Evolutionary conservation across 345 rosid species (phyloP).

Genomic region (Citrus maxima): DNA sequence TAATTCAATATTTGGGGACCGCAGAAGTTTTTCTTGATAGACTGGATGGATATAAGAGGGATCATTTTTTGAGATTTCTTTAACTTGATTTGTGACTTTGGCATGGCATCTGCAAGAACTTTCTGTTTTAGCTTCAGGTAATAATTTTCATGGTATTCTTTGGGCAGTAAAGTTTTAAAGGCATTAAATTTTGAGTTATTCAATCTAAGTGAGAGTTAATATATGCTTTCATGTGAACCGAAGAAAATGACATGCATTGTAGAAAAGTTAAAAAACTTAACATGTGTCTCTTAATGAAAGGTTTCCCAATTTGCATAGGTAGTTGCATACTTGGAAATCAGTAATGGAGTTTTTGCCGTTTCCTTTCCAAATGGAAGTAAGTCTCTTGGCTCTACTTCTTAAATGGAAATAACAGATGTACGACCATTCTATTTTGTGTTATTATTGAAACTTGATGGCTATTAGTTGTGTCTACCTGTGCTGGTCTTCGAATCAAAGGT

Average conservation of each 20-base stretch:
- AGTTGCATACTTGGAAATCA: not conserved
- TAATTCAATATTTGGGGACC: not conserved
- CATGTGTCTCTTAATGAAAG: not conserved
- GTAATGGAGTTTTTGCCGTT: not conserved
- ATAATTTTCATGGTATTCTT: not conserved
- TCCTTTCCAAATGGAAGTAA: too few relatives aligned
- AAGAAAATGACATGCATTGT: not conserved
- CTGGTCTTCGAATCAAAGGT: too few relatives aligned
- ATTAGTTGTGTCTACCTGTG: not conserved
- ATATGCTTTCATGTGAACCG: too few relatives aligned
- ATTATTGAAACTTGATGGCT: too few relatives aligned
- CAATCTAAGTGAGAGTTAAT: too few relatives aligned
- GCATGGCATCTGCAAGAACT: too few relatives aligned
- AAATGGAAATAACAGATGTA: not conserved
- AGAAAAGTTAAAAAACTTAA: not conserved
- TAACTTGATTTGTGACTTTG: too few relatives aligned
- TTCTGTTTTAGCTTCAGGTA: too few relatives aligned
- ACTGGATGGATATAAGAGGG: too few relatives aligned
- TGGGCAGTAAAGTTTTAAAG: not conserved
- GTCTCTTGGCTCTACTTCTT: too few relatives aligned
- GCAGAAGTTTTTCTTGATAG: too few relatives aligned
- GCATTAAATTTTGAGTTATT: not conserved
- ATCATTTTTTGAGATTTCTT: too few relatives aligned
- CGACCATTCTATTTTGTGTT: not conserved
- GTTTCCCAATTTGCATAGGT: not conserved